Base-by-base conservation (phyloP, 2,329 filamentous ascomycete species). In the Ilyonectria mors-panacis region DNA sequence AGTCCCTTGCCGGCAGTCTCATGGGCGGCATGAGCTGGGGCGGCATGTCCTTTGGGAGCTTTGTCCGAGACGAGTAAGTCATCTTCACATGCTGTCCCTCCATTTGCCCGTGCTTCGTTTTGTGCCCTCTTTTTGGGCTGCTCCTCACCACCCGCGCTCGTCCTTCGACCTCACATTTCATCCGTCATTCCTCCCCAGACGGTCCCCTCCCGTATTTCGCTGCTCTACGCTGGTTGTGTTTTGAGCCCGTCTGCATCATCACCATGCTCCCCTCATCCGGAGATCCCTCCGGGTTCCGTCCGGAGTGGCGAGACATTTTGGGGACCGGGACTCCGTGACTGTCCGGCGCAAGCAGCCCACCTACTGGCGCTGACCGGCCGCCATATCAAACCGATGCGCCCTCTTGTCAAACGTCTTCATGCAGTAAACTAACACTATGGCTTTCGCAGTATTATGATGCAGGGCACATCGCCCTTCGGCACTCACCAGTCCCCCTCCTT, bases 31-130 rank as follows among this genome's bases (percentile, higher is more conserved):
- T 97, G 91, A 98, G 95, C 82, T 99, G 95, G 95, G 95, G 95
- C 78, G 95, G 95, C 72, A 90, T 97, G 67, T 98, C 95, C 9
- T 94, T 98, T 72, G 95, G 95, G 70, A 98, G 95, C 78, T 98
- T 97, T 86, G 96, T 99, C 81, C 89, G 94, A 81, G 95, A 99
- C 84, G 96, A 99, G 96, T 99, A 90, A 90, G 95, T 85, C 7
- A 48, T 50, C 50, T 65, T 67, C 66, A 67, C 65, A 69, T 67
- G 59, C 63, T 68, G 70, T 26, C 53, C 51, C 47, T 65, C 60
- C 47, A 19, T 48, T 59, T 51, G 54, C 30, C 48, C 55, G 50
- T 48, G 28, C 65, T 37, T 30, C 50, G 53, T 39, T 39, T 55
- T 56, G 51, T 42, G 28, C 42, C 33, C 42, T 50, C n/a, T 63